Conservation (phyloP, 768 basidiomycete species). For the Xanthoconium stramineum region DNA sequence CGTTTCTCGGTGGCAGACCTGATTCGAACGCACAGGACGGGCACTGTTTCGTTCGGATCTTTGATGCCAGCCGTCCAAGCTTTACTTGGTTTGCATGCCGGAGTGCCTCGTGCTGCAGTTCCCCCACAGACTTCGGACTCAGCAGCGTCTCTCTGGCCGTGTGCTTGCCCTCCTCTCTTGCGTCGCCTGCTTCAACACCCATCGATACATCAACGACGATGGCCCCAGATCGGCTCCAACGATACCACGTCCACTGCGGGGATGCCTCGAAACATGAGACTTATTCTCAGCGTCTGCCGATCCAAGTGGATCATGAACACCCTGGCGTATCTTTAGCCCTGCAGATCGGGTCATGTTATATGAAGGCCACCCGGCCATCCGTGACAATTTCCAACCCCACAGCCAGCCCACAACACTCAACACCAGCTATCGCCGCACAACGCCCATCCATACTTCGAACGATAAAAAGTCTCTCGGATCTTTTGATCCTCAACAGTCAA, state of each 20-base stretch:
- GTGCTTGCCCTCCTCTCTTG: neutral
- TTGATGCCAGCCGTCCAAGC: neutral
- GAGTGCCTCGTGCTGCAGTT: neutral
- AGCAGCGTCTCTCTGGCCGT: too few relatives aligned
- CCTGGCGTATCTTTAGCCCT: neutral
- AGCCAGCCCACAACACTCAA: too few relatives aligned
- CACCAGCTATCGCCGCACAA: too few relatives aligned
- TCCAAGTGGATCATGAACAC: neutral
- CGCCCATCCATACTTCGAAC: neutral
- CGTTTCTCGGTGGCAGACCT: slow-evolving; percentile 17
- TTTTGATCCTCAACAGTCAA: neutral
- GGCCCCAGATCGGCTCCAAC: neutral
- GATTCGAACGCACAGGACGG: neutral
- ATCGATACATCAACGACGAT: neutral
- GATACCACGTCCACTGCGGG: too few relatives aligned
- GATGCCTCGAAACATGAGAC: neutral
- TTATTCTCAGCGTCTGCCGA: neutral
- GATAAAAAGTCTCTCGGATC: slow-evolving; percentile 1
- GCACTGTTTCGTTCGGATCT: slow-evolving; percentile 9
- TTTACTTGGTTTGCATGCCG: neutral
- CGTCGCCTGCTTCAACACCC: neutral
- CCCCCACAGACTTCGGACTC: slow-evolving; percentile 1
- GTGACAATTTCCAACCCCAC: too few relatives aligned
- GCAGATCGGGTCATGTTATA: too few relatives aligned
- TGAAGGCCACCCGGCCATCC: too few relatives aligned